phyloP scores from a whole-genome alignment of 768 basidiomycete species.

The Boletus rubroflammeus region DNA sequence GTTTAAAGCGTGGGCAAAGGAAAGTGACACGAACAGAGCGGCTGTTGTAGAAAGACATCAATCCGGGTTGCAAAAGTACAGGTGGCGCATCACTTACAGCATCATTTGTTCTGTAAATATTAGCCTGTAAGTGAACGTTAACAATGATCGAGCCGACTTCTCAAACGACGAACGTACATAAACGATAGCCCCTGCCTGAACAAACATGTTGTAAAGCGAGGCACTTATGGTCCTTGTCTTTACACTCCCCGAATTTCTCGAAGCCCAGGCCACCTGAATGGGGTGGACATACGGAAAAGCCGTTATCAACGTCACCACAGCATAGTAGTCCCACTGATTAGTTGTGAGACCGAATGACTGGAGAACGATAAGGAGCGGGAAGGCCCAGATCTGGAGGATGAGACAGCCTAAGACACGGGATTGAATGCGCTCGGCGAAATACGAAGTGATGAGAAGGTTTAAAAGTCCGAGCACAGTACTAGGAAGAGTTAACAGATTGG shows the following conservation, averaged over 20 bases:
- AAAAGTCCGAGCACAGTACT: constrained; percentile 50
- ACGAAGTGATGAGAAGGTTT: constrained; percentile 46
- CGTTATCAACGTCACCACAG: constrained; percentile 50
- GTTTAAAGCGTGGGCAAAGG: not conserved
- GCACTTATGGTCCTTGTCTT: constrained; percentile 42
- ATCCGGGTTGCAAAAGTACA: not conserved
- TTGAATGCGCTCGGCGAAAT: constrained; percentile 53
- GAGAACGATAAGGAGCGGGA: constrained; percentile 56
- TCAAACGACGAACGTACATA: too few relatives aligned
- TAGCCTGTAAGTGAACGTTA: constrained; percentile 33
- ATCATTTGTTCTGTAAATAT: constrained; percentile 55
- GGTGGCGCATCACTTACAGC: constrained; percentile 28
- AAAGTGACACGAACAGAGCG: not conserved
- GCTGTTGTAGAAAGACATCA: not conserved
- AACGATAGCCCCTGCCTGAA: too few relatives aligned
- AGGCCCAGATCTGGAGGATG: constrained; percentile 56
- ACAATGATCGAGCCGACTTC: not conserved
- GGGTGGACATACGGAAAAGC: constrained; percentile 46
- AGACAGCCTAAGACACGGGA: constrained; percentile 53
- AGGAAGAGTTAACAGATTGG: constrained; percentile 62
- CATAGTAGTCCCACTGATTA: constrained; percentile 54
- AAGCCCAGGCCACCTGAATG: constrained; percentile 54
- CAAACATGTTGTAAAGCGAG: too few relatives aligned
- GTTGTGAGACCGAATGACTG: constrained; percentile 48
- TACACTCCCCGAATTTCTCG: constrained; percentile 59